These are phyloP conservation scores for Aaosphaeria arxii DNA, from an alignment of 2,329 filamentous ascomycete genomes.

Conservation along the genomic window DNA sequence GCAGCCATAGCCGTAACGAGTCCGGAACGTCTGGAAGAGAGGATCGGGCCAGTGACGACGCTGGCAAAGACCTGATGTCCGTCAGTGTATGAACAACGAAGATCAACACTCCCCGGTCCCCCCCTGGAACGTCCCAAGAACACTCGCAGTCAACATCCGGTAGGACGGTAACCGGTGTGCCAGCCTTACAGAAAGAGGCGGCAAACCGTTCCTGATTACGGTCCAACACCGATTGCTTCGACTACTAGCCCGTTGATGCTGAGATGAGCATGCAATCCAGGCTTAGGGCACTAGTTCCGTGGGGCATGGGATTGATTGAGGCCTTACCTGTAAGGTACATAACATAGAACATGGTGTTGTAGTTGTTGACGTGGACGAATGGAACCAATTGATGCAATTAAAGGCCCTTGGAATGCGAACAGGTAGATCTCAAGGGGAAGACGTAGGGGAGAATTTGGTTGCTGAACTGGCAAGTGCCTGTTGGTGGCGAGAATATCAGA, in stretches of 20 bases:
- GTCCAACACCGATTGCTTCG: constrained; percentile 11
- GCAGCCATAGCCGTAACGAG: constrained; percentile 76
- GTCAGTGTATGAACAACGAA: constrained; percentile 36
- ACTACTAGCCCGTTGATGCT: background rate
- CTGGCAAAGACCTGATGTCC: constrained; percentile 75
- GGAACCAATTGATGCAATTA: constrained; percentile 20
- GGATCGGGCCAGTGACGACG: constrained; percentile 93
- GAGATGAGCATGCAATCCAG: constrained; percentile 6
- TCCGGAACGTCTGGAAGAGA: constrained; percentile 77
- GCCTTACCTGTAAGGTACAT: constrained; percentile 44
- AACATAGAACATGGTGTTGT: constrained; percentile 40
- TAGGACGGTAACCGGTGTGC: constrained; percentile 12
- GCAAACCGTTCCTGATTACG: background rate
- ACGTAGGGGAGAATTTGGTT: constrained; percentile 16
- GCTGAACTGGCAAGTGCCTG: constrained; percentile 33
- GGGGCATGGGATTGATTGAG: constrained; percentile 9
- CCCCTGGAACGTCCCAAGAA: too few species aligned
- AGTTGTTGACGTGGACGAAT: constrained; percentile 15
- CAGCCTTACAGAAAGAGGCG: background rate
- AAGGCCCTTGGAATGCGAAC: constrained; percentile 21
- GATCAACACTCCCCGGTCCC: background rate
- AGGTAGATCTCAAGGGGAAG: constrained; percentile 19
- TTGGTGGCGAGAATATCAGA: constrained; percentile 28
- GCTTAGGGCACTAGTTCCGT: constrained; percentile 8
- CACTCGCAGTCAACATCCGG: too few species aligned